Conservation (phyloP, 495 filamentous ascomycete genomes). For the Chlorociboria aeruginascens region DNA sequence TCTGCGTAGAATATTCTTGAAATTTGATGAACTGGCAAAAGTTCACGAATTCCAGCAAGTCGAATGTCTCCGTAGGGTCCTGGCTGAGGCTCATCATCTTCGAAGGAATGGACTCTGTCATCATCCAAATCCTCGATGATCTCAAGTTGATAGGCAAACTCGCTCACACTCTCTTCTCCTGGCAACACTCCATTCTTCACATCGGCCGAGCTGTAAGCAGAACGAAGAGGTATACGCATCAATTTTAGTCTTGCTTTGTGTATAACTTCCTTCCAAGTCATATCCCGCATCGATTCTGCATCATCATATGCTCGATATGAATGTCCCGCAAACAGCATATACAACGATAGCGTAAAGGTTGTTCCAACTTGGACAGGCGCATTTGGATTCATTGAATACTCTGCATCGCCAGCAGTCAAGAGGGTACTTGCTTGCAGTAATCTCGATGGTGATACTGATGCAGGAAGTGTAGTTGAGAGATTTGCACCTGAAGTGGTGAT, state of each 20-base stretch:
- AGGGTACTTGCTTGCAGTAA: constrained; percentile 90
- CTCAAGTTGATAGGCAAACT: constrained; percentile 81
- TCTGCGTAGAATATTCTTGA: constrained; percentile 97
- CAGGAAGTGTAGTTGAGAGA: constrained; percentile 62
- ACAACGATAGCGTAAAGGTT: constrained; percentile 77
- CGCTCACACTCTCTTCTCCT: constrained; percentile 28
- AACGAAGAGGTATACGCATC: constrained; percentile 12
- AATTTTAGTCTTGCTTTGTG: constrained; percentile 86
- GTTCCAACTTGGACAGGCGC: constrained; percentile 76
- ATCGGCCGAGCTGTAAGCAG: constrained; percentile 1
- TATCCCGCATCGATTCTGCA: constrained; percentile 29
- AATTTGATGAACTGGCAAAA: constrained; percentile 79
- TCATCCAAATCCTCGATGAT: constrained; percentile 92
- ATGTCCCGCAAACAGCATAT: constrained; percentile 92
- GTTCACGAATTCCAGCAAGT: constrained; percentile 68
- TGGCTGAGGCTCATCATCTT: constrained; percentile 49
- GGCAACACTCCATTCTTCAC: constrained; percentile 2
- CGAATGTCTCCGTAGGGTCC: constrained; percentile 56
- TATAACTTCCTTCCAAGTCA: constrained; percentile 95
- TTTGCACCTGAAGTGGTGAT: constrained; percentile 91
- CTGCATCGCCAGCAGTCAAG: constrained; percentile 75
- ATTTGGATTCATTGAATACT: constrained; percentile 55
- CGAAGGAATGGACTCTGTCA: constrained; percentile 72
- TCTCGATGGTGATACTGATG: constrained; percentile 81
- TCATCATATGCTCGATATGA: constrained; percentile 46